These are phyloP conservation scores for Chlamydomonas sphaeroides DNA, from an alignment of 139 green algal genomes.

Conservation along the genomic window DNA sequence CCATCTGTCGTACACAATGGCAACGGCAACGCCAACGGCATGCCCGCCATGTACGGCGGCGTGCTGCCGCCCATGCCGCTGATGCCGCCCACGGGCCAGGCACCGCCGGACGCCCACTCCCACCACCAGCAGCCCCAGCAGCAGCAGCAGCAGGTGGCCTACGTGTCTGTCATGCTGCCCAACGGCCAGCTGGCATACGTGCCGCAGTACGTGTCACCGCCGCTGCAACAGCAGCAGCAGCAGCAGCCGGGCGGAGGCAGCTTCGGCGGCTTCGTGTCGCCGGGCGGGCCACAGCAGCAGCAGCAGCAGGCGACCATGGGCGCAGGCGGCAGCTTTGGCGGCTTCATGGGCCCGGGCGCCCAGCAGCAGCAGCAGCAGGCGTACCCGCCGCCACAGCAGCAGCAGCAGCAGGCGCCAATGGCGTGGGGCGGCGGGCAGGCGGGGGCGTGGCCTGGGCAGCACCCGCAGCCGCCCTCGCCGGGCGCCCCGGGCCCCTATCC, in stretches of 20 bases:
- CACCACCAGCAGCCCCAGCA: too few relatives aligned
- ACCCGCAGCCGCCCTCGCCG: not conserved
- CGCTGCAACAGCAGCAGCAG: not conserved
- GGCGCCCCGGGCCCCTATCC: constrained; percentile 1
- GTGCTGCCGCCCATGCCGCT: too few relatives aligned
- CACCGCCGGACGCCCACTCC: too few relatives aligned
- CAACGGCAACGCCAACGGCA: too few relatives aligned
- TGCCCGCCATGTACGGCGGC: too few relatives aligned
- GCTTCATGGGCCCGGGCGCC: not conserved
- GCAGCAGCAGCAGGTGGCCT: constrained; percentile 40
- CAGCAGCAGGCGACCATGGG: too few relatives aligned
- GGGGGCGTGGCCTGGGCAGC: not conserved
- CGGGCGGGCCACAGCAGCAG: not conserved
- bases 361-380: too few relatives aligned
- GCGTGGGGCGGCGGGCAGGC: not conserved
- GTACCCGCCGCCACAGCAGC: not conserved
- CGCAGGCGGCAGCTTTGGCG: not conserved
- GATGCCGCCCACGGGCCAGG: too few relatives aligned
- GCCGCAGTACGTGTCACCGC: constrained; percentile 38
- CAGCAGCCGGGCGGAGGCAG: too few relatives aligned
- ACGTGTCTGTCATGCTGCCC: constrained; percentile 42
- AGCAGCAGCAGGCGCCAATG: not conserved
- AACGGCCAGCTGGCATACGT: constrained; percentile 56
- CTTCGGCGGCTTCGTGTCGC: too few relatives aligned
- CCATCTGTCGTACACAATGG: too few relatives aligned